Evolutionary conservation across 2,329 filamentous ascomycete genomes (phyloP), one percentile per base, ranked within the genome.

Genomic region (Nothopassalora personata): DNA sequence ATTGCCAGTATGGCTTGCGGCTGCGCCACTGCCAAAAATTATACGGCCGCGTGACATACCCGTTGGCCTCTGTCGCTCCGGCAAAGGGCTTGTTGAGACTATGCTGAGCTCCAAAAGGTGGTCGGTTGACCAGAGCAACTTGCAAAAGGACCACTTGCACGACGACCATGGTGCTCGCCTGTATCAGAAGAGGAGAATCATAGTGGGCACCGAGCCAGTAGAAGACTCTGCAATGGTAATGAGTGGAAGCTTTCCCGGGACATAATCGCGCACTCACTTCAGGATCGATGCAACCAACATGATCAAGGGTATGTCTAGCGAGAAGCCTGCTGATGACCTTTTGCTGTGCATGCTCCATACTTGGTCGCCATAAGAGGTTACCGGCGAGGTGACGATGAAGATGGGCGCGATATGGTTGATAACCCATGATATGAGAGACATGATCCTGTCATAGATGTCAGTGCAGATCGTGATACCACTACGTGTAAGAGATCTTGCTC

Each of bases 21-120:
- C 83, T 84, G 58, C 85, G 81, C 90, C 90, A 93, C 73, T 90
- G 88, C 90, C 90, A 93, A 72, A 93, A 93, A 68, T 86, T 83
- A 71, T 86, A 92, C 0, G 89, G 89, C 27, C 89, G 79, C 61
- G 78, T 79, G 57, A 74, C 70, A 69, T 63, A 72, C 59, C 70
- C 76, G 72, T 74, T 58, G 70, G 56, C 76, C 68, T 58, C 76
- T 68, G 62, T 9, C 71, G 75, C 62, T 79, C 81, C 82, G 1
- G 82, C 78, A 71, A 92, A 91, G 11, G 89, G 89, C 46, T 75
- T 71, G 66, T 73, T 71, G 43, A 76, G 70, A 50, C 69, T 73
- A 56, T 68, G 63, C 10, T 75, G 66, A 4, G 75, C 66, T 52
- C 68, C 68, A 19, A 71, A 67, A 4, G 73, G 65, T 1, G 77